Base-by-base conservation (phyloP, 495 filamentous ascomycete genomes). In the Lichina pygmaea region DNA sequence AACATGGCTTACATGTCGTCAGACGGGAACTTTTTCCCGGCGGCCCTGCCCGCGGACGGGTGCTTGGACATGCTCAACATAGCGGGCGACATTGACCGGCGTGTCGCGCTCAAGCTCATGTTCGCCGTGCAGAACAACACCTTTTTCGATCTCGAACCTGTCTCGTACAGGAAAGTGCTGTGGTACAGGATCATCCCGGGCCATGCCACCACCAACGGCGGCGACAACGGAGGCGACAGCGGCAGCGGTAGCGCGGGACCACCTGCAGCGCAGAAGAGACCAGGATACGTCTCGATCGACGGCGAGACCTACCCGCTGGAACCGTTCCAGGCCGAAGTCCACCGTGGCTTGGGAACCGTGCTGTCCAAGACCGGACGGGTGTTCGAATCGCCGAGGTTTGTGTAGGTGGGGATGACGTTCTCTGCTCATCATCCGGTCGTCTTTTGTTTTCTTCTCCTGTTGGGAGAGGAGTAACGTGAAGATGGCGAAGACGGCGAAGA, bases 1-100 rank as follows among this genome's bases (percentile, higher is more conserved):
- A 97, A 93, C 13, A 89, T 94, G 84, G 73, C 81, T 6, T 82
- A 77, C 59, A 83, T 97, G 81, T 74, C 83, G 3, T 70, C 85
- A 17, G 78, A 81, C 46, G 70, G 75, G 34, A 82, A 81, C 52
- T 91, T 94, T 65, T 97, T 97, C 67, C 68, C 82, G 0, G 77
- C 81, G 2, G 69, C 89, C 0, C 67, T 89, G 10, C 81, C 84
- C 7, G 72, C 75, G 45, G 89, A 97, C 54, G 89, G 86, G 8
- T 63, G 77, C 44, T 70, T 93, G 58, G 89, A 97, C 54, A 63
- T 95, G 30, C 64, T 93, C 46, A 78, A 72, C 42, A 75, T 91
- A 46, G 69, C 79, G 45, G 86, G 83, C 34, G 75, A 77, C 42
- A 71, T 93, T 42, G 61, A 67, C 6, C 71, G 77, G 5, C 39